Conservation (phyloP, 768 basidiomycete species). For the Trametes cinnabarina region DNA sequence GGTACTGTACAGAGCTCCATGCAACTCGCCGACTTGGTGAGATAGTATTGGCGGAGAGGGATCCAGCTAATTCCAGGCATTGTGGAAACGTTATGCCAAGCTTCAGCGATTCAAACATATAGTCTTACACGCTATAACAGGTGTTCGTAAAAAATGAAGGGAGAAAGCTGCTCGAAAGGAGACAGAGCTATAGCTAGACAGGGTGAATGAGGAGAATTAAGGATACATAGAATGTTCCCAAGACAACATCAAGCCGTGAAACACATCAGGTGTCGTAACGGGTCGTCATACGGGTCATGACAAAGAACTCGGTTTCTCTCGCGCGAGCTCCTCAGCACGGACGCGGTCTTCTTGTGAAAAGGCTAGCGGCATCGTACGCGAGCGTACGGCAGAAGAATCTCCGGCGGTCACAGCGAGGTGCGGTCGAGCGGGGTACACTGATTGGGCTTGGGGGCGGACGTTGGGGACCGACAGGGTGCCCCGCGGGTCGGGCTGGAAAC, state of each 20-base stretch:
- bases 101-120: no score
- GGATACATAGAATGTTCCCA: neutral
- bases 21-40: no score
- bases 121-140: no score
- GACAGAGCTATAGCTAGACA: no score
- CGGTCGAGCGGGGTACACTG: neutral
- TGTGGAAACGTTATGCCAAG: no score
- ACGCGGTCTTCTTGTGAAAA: slow-evolving; percentile 9
- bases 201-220: no score
- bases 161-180: no score
- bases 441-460: neutral
- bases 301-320: neutral
- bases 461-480: neutral
- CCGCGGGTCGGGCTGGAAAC: slow-evolving; percentile 7
- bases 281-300: neutral
- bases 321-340: slow-evolving; percentile 8
- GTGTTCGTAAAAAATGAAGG: no score
- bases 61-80: no score
- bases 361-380: slow-evolving; percentile 11
- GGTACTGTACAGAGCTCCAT: no score
- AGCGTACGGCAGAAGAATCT: slow-evolving; percentile 8
- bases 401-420: neutral
- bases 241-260: neutral
- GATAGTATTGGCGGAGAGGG: no score
- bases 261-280: neutral